Percentiles rank a stretch among this genome's conserved stretches.
Conservation (phyloP, 768 basidiomycete species). For the Astraeus odoratus region DNA sequence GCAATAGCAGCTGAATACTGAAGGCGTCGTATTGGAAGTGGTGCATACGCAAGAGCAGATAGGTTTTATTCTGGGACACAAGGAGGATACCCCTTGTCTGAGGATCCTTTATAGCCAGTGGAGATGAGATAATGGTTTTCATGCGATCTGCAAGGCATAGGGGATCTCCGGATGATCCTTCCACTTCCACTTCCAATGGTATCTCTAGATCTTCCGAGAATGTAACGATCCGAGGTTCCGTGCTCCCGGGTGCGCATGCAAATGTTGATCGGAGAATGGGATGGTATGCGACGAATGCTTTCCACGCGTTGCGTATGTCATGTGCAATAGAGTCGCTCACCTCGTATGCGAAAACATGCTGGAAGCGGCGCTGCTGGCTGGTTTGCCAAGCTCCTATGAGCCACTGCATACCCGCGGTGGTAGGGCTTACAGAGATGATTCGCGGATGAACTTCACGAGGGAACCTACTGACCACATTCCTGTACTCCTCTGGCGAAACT, state of each 20-base stretch:
- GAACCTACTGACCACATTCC: slow-evolving; percentile 10
- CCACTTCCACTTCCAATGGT: slow-evolving; percentile 6
- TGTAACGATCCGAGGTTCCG: slow-evolving; percentile 18
- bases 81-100: slow-evolving; percentile 19
- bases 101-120: slow-evolving; percentile 13
- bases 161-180: slow-evolving; percentile 7
- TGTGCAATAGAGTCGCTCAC: slow-evolving; percentile 26
- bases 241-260: slow-evolving; percentile 14
- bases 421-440: slow-evolving; percentile 14
- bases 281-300: slow-evolving; percentile 27
- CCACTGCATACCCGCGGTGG: slow-evolving; percentile 31
- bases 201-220: slow-evolving; percentile 13
- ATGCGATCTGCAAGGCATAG: slow-evolving; percentile 13
- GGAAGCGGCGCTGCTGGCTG: slow-evolving; percentile 34
- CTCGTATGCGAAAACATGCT: slow-evolving; percentile 37
- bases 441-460: slow-evolving; percentile 7
- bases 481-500: slow-evolving; percentile 10
- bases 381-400: slow-evolving; percentile 38
- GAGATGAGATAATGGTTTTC: slow-evolving; percentile 16
- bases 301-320: slow-evolving; percentile 32
- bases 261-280: slow-evolving; percentile 40
- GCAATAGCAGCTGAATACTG: slow-evolving; percentile 35
- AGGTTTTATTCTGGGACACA: slow-evolving; percentile 6
- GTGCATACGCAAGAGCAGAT: slow-evolving; percentile 31
- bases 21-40: slow-evolving; percentile 48